Evolutionary conservation across 306 rosid genomes (phyloP).

Genomic region (Corylus heterophylla): DNA sequence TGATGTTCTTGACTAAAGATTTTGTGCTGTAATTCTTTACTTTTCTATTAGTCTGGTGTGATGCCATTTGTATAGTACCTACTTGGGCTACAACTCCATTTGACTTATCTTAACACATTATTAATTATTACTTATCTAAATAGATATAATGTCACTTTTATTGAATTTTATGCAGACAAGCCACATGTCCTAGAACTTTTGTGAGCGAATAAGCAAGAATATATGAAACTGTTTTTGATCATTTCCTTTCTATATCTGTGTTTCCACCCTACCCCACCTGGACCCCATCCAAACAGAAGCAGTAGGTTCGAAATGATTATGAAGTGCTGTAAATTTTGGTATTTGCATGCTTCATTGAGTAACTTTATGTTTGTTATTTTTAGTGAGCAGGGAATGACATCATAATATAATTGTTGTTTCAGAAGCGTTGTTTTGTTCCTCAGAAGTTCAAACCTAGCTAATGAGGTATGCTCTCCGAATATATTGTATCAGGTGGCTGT

Average conservation of each 20-base stretch:
- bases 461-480: background rate
- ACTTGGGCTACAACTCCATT: background rate
- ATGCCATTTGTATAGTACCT: background rate
- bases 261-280: background rate
- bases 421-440: background rate
- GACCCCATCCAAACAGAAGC: background rate
- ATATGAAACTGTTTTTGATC: background rate
- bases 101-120: background rate
- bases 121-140: background rate
- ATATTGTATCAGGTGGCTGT: slow-evolving; percentile 69
- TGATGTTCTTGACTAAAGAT: background rate
- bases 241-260: background rate
- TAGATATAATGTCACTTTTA: no score
- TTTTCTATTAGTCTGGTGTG: background rate
- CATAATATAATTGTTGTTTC: background rate
- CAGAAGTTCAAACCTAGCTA: background rate
- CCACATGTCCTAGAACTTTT: background rate
- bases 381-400: background rate
- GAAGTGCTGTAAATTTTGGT: background rate
- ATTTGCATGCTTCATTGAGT: background rate
- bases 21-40: background rate
- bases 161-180: background rate
- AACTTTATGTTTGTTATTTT: background rate
- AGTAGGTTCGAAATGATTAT: background rate
- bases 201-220: background rate